Base-by-base conservation (phyloP, 2,329 filamentous ascomycete species). In the Neonectria faginata region DNA sequence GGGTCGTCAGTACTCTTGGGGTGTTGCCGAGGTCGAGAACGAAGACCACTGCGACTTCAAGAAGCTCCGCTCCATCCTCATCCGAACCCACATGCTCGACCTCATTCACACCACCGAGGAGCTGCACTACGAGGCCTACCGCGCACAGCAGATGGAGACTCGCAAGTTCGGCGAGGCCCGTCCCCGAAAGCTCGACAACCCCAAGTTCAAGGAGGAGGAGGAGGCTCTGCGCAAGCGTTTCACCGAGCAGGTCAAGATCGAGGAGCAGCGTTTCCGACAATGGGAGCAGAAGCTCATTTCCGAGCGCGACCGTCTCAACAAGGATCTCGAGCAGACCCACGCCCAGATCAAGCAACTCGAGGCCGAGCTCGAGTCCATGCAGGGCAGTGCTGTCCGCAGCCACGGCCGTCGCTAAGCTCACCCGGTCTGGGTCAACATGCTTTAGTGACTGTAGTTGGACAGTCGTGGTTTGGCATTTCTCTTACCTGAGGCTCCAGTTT, bases 21-120 rank as follows among this genome's bases (percentile, higher is more conserved):
- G 96, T 87, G 96, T 99, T 75, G 96, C 96, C 67, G 96, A 99
- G 83, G 96, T 99, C 57, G 96, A 99, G 88, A 99, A 99, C 79
- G 96, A 99, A 84, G 96, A 99, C 79, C 96, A 99, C 88, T 99
- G 96, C 84, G 96, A 99, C 83, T 99, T 99, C 88, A 99, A 99
- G 92, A 99, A 99, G 88, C 92, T 99, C 69, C 94, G 96, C 76
- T 97, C 95, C 53, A 98, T 99, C 77, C 88, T 99, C 73, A 98
- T 99, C 85, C 93, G 96, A 81, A 97, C 95, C 55, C 96, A 99
- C 86, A 99, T 99, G 96, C 90, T 99, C 76, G 96, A 99, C 80
- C 92, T 99, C 70, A 99, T 99, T 80, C 96, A 99, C 87, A 99
- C 97, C 70, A 99, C 96, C 73, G 96, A 99, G 84, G 96, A 99